These are phyloP conservation scores for Mycena alexandri DNA, from an alignment of 768 basidiomycete genomes.

Conservation along the genomic window DNA sequence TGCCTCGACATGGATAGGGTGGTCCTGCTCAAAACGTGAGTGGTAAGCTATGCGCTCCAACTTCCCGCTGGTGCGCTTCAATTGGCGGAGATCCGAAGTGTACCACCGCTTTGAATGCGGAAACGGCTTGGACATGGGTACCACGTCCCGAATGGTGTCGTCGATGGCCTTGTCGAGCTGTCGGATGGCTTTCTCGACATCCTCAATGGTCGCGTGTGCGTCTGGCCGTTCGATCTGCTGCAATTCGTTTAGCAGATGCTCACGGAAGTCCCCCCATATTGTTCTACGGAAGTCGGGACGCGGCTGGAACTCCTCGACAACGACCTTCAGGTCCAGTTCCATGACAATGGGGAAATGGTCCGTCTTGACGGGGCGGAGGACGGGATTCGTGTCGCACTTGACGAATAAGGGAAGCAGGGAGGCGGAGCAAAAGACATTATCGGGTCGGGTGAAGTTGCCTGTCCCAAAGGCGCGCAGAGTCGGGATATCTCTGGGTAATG, in stretches of 20 bases:
- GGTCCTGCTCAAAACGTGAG: conserved; percentile 25
- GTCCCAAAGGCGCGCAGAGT: conserved; percentile 48
- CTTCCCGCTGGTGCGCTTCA: conserved; percentile 35
- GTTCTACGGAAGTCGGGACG: conserved; percentile 42
- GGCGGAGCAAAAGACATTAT: conserved; percentile 57
- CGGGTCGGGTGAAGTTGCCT: conserved; percentile 52
- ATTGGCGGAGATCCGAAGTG: conserved; percentile 42
- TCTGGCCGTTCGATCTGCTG: neutral
- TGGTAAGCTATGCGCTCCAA: conserved; percentile 27
- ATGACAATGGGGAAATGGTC: conserved; percentile 58
- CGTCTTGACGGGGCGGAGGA: conserved; percentile 37
- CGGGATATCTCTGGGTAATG: conserved; percentile 47
- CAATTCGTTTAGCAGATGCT: conserved; percentile 30
- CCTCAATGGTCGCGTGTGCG: neutral
- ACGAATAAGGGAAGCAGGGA: conserved; percentile 33
- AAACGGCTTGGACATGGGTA: conserved; percentile 37
- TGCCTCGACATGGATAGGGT: conserved; percentile 42
- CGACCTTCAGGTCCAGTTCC: conserved; percentile 39
- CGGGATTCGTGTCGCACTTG: conserved; percentile 43
- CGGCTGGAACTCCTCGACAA: neutral
- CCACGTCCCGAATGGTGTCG: conserved; percentile 32
- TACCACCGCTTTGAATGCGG: conserved; percentile 52
- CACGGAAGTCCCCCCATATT: conserved; percentile 47
- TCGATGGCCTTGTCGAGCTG: conserved; percentile 36
- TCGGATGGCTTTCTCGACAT: conserved; percentile 16